phyloP scores from a whole-genome alignment of 2,329 filamentous ascomycete species.

The Fusarium subglutinans region DNA sequence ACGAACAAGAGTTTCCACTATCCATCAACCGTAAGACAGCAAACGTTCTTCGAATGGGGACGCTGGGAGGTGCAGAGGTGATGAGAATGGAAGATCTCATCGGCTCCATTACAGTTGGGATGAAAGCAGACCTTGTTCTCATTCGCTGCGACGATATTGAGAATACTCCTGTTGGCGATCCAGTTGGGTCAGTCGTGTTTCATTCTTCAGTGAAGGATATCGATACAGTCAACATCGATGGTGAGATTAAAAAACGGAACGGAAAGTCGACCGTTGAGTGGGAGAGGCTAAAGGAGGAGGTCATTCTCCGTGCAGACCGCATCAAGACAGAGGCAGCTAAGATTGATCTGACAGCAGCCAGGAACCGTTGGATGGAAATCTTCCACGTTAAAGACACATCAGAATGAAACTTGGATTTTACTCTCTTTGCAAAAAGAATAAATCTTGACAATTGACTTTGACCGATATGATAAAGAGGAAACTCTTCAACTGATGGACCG shows the following conservation, averaged over 20 bases:
- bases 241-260: not conserved
- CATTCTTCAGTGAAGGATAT: not conserved
- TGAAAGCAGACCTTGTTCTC: not conserved
- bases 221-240: not conserved
- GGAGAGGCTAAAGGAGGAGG: not conserved
- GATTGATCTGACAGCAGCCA: not conserved
- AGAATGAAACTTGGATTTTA: not conserved
- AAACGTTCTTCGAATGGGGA: not conserved
- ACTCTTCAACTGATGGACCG: not conserved
- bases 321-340: not conserved
- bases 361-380: not conserved
- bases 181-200: not conserved
- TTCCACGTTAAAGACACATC: not conserved
- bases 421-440: not conserved
- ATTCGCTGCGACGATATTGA: not conserved
- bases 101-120: not conserved
- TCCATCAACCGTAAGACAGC: not conserved
- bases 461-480: not conserved
- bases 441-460: not conserved
- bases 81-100: not conserved
- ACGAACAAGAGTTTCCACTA: not conserved
- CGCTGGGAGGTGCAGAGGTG: not conserved
- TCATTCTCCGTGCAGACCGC: not conserved
- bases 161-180: not conserved
- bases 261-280: not conserved